These are phyloP conservation scores for Beauveria brongniartii DNA, from an alignment of 2,329 filamentous ascomycete genomes.

Conservation along the genomic window DNA sequence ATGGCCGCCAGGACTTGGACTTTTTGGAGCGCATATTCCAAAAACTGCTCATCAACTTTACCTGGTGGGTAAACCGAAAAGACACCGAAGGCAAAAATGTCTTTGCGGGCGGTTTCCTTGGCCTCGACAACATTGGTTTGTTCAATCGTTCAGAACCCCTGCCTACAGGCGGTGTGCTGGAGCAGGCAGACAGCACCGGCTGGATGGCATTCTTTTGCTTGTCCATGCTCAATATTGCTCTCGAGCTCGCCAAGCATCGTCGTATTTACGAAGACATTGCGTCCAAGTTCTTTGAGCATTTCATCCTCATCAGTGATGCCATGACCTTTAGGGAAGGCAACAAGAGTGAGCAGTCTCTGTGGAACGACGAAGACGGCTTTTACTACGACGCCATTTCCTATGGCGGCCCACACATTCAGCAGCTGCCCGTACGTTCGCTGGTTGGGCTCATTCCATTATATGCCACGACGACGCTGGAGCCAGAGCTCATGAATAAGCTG, in stretches of 20 bases:
- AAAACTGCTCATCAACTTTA: constrained; percentile 91
- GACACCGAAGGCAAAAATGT: constrained; percentile 93
- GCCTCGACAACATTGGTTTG: constrained; percentile 91
- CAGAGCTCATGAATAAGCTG: constrained; percentile 84
- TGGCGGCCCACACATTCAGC: constrained; percentile 87
- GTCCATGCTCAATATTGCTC: constrained; percentile 92
- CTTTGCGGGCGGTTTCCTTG: constrained; percentile 92
- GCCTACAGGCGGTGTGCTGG: constrained; percentile 84
- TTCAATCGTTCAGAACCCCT: constrained; percentile 96
- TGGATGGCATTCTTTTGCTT: constrained; percentile 99
- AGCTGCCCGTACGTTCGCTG: constrained; percentile 83
- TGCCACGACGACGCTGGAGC: constrained; percentile 84
- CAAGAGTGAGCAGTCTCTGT: constrained; percentile 73
- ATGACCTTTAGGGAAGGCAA: constrained; percentile 75
- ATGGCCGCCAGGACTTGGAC: constrained; percentile 87
- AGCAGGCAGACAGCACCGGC: constrained; percentile 94
- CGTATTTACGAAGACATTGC: constrained; percentile 95
- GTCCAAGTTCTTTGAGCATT: constrained; percentile 98
- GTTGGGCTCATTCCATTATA: constrained; percentile 92
- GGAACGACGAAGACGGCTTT: constrained; percentile 95
- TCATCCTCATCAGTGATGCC: constrained; percentile 94
- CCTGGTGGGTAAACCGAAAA: constrained; percentile 98
- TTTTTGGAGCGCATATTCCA: constrained; percentile 96
- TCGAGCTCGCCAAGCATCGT: constrained; percentile 91
- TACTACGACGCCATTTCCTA: constrained; percentile 98